A percentile compares a stretch with the other conserved stretches of the same genome.
These are phyloP conservation scores for Diplodia scrobiculata DNA, from an alignment of 2,329 filamentous ascomycete species.

Conservation along the genomic window DNA sequence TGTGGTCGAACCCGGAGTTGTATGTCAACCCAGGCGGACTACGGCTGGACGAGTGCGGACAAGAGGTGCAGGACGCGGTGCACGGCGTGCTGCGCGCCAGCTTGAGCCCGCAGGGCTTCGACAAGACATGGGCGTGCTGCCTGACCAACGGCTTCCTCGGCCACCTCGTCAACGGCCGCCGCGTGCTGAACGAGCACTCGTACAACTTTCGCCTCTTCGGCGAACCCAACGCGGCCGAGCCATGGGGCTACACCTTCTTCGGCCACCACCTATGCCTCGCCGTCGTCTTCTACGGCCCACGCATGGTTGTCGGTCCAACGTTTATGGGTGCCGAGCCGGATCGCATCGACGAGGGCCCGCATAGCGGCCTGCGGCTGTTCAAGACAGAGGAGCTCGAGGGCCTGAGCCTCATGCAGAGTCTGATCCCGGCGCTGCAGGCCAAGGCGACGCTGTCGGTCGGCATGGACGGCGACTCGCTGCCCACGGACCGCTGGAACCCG, in stretches of 20 bases:
- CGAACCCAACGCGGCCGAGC: conserved; percentile 40
- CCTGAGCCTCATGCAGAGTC: conserved; percentile 68
- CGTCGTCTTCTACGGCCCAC: conserved; percentile 65
- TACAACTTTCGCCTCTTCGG: conserved; percentile 78
- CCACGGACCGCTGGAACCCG: conserved; percentile 70
- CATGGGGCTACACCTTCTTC: conserved; percentile 76
- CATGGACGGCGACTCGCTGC: conserved; percentile 38
- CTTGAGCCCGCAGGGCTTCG: conserved; percentile 69
- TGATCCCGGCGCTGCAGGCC: conserved; percentile 52
- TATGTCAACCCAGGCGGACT: conserved; percentile 30
- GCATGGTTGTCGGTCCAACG: conserved; percentile 71
- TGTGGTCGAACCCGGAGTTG: conserved; percentile 30
- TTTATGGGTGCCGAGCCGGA: conserved; percentile 83
- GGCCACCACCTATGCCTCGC: conserved; percentile 77
- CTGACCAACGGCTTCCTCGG: conserved; percentile 72
- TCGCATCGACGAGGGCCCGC: conserved; percentile 65
- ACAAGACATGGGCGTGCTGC: conserved; percentile 59
- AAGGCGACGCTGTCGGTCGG: conserved; percentile 56
- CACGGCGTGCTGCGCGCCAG: conserved; percentile 60
- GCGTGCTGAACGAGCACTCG: conserved; percentile 71
- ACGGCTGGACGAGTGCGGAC: conserved; percentile 23
- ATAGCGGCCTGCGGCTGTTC: conserved; percentile 66
- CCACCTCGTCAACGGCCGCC: conserved; percentile 62
- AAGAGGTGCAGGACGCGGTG: conserved; percentile 15
- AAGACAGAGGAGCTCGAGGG: conserved; percentile 66